A percentile compares a stretch with the other conserved stretches of the same genome.
These are phyloP conservation scores for Phylloporus arenicola DNA, from an alignment of 768 basidiomycete species.

Conservation along the genomic window DNA sequence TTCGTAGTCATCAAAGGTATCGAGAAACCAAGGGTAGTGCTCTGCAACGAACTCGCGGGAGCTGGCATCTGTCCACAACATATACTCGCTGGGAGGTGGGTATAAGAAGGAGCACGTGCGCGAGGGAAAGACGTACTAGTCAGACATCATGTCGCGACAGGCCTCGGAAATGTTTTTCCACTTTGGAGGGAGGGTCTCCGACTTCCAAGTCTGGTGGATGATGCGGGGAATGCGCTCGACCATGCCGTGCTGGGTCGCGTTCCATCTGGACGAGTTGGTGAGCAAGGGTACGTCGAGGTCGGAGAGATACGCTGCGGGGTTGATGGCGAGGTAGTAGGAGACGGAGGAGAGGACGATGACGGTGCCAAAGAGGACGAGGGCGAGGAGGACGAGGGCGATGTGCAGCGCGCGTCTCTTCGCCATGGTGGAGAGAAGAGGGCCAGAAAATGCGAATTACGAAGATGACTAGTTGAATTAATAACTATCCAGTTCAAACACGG, in stretches of 20 bases:
- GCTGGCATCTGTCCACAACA: conserved; percentile 91
- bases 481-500: conserved; percentile 43
- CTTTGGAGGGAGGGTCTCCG: conserved; percentile 70
- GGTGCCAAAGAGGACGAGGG: conserved; percentile 79
- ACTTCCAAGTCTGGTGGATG: conserved; percentile 98
- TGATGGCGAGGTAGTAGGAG: conserved; percentile 83
- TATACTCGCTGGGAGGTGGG: conserved; percentile 68
- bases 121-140: conserved; percentile 67
- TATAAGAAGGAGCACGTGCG: conserved; percentile 11
- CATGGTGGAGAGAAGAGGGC: conserved; percentile 24
- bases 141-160: conserved; percentile 88
- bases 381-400: conserved; percentile 51
- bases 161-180: conserved; percentile 80
- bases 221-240: conserved; percentile 84
- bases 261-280: conserved; percentile 53
- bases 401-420: conserved; percentile 43
- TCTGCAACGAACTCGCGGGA: conserved; percentile 87
- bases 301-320: conserved; percentile 69
- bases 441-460: neutral
- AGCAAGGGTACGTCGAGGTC: conserved; percentile 67
- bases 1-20: conserved; percentile 87
- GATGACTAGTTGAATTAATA: neutral
- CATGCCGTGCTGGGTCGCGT: conserved; percentile 54
- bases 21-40: conserved; percentile 88
- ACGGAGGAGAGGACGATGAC: conserved; percentile 88